These are phyloP conservation scores for Glycine soja DNA, from an alignment of 306 rosid species.

Conservation along the genomic window DNA sequence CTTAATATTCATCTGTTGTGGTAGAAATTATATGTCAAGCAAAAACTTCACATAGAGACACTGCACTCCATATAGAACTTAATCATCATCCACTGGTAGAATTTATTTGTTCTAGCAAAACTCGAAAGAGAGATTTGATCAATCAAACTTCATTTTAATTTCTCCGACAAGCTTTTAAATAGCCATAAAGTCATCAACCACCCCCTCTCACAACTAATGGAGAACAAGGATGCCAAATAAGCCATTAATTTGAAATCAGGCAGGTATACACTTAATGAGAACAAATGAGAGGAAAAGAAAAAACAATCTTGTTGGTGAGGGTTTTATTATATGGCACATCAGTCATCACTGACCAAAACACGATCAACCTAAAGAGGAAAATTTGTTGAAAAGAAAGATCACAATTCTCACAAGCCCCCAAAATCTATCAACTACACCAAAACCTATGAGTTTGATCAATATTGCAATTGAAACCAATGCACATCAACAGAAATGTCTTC, in stretches of 20 bases:
- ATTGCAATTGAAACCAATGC: conserved; percentile 8
- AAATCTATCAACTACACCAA: conserved; percentile 32
- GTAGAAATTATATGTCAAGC: neutral
- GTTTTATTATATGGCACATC: neutral
- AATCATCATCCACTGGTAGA: neutral
- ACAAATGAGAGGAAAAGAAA: neutral
- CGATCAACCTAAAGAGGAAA: conserved; percentile 10
- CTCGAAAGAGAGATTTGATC: neutral
- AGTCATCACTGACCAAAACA: neutral
- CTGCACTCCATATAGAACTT: conserved; percentile 5
- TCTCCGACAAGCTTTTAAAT: conserved; percentile 4
- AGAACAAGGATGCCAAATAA: neutral
- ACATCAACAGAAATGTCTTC: conserved; percentile 8
- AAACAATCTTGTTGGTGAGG: conserved; percentile 1
- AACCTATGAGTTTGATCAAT: neutral
- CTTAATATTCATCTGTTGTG: conserved; percentile 11
- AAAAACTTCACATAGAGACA: conserved; percentile 31
- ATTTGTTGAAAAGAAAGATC: conserved; percentile 1
- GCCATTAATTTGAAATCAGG: neutral
- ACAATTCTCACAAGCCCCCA: neutral
- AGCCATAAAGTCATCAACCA: neutral
- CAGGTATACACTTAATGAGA: neutral
- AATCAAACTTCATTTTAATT: conserved; percentile 16
- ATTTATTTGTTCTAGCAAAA: conserved; percentile 12
- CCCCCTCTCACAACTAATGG: conserved; percentile 7